Evolutionary conservation across 1,284 basidiomycete genomes (phyloP), one percentile per base, ranked within the genome.

Genomic region (Ceratobasidium papillatum): DNA sequence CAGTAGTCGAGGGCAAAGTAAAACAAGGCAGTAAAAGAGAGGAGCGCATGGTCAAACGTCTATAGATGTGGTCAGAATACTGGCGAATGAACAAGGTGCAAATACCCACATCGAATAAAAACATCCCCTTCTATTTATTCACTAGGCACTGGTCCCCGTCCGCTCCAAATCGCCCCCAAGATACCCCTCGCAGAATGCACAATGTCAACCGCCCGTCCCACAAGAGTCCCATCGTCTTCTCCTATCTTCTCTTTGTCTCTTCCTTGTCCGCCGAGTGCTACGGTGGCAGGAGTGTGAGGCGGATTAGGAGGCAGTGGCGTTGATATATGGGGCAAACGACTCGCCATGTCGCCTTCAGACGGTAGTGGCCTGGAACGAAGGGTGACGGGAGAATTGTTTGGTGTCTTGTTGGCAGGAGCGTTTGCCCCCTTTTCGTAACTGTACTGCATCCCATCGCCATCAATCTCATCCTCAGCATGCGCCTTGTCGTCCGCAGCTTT

Each of bases 91-190:
- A n/a, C 38, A n/a, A 22, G 8, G 54, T 38, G 8, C 65, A 45
- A 43, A 30, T 30, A 59, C 52, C 34, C 41, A 51, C 47, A 52
- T 59, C 38, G 14, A 56, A 56, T 69, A 58, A 69, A 69, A 58
- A 38, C 34, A 25, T 52, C 19, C 12, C 47, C 34, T 69, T n/a
- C 12, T 43, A 30, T 38, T 34, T 58, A 38, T 19, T 69, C 66
- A 8, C 32, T 36, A 8, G 66, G 66, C 3, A 69, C 52, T 11
- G 66, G 66, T 17, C 66, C 66, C n/a, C 66, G 66, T n/a, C 74
- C 66, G 45, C 63, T 68, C 77, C 77, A 77, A 22, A 77, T 75
- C 49, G 77, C 75, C 22, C 77, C 75, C 32, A 77, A 22, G n/a
- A 76, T 43, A 5, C 77, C 77, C 63, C 68, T 59, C 17, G 77